Evolutionary conservation across 352 stramenopile species (phyloP).

Genomic region (Plasmopara muralis): DNA sequence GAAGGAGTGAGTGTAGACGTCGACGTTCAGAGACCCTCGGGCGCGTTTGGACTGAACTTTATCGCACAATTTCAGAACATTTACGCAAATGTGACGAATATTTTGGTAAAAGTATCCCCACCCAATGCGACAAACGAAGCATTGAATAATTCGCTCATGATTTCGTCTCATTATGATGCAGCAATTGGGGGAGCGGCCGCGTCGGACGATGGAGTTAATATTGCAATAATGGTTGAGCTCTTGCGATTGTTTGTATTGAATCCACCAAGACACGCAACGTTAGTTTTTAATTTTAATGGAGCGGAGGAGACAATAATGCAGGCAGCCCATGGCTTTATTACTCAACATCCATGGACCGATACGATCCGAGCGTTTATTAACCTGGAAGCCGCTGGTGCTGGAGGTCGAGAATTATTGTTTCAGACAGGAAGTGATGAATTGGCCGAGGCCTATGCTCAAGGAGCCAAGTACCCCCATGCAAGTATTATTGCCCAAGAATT

Average conservation of each 20-base stretch:
- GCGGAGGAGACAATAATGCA: conserved; percentile 78
- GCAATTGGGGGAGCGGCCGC: conserved; percentile 60
- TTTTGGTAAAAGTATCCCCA: conserved; percentile 53
- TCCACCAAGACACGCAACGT: conserved; percentile 37
- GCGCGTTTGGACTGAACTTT: conserved; percentile 72
- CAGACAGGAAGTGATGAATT: conserved; percentile 74
- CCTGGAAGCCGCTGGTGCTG: conserved; percentile 61
- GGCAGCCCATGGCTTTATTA: conserved; percentile 74
- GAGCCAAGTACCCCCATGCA: conserved; percentile 63
- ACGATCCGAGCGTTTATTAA: conserved; percentile 76
- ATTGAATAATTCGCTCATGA: conserved; percentile 49
- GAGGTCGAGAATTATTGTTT: conserved; percentile 68
- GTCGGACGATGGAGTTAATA: conserved; percentile 74
- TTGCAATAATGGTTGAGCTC: conserved; percentile 77
- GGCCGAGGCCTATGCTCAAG: conserved; percentile 58
- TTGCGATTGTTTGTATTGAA: conserved; percentile 37
- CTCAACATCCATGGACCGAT: conserved; percentile 64
- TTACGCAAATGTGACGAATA: conserved; percentile 81
- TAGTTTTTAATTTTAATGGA: conserved; percentile 82
- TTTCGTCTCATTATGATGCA: conserved; percentile 77
- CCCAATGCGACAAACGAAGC: conserved; percentile 22
- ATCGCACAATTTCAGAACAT: conserved; percentile 80
- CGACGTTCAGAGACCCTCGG: conserved; percentile 59
- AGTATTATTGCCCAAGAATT: conserved; percentile 75
- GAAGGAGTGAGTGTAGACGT: conserved; percentile 39